Evolutionary conservation across 805 yeast species (phyloP).

Genomic region (Barnettozyma vustinii): DNA sequence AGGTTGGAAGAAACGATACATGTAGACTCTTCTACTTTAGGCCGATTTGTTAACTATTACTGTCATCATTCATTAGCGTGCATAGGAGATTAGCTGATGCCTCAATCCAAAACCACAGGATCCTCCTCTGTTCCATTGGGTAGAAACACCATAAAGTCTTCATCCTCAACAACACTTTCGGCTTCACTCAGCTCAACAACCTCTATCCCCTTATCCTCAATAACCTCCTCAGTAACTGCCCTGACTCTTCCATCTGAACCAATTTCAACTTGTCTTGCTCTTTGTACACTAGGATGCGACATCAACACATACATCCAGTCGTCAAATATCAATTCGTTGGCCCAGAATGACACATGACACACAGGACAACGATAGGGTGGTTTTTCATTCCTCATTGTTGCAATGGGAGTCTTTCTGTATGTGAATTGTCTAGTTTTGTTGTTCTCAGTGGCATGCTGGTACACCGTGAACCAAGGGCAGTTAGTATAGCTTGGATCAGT

Average conservation of each 20-base stretch:
- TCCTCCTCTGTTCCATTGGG: constrained; percentile 4
- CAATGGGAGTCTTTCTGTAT: not conserved
- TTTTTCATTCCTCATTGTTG: not conserved
- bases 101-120: constrained; percentile 3
- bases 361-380: constrained; percentile 1
- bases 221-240: not conserved
- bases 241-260: not conserved
- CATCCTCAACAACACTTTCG: constrained; percentile 2
- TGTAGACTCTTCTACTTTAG: not conserved
- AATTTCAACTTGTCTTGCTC: constrained; percentile 1
- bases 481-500: not conserved
- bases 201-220: not conserved
- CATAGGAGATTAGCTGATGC: not conserved
- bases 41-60: not conserved
- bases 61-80: not conserved
- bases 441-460: not conserved
- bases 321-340: constrained; percentile 2
- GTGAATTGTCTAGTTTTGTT: not conserved
- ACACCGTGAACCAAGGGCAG: not conserved
- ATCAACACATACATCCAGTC: constrained; percentile 4
- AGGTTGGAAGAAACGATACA: too few relatives aligned
- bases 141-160: not conserved
- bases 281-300: constrained; percentile 1
- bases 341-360: constrained; percentile 1
- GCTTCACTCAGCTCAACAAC: not conserved